phyloP scores from a whole-genome alignment of 2,329 filamentous ascomycete species.

The Fusarium chlamydosporum region DNA sequence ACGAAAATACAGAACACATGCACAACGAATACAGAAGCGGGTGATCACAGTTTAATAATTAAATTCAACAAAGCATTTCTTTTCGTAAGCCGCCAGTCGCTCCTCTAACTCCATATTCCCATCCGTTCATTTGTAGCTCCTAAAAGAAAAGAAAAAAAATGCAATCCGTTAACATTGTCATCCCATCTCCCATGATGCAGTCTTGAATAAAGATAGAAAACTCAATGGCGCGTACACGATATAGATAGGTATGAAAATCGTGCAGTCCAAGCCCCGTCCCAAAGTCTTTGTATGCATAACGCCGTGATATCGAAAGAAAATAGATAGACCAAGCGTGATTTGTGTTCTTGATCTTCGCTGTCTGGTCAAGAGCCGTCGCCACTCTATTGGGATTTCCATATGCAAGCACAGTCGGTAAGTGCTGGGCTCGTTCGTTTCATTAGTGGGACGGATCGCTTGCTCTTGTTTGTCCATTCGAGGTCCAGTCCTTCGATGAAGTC shows the following conservation, averaged over 20 bases:
- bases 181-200: slow-evolving; percentile 34
- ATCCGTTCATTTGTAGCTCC: slow-evolving; percentile 25
- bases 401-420: slow-evolving; percentile 67
- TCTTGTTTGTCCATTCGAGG: slow-evolving; percentile 12
- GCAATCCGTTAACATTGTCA: slow-evolving; percentile 25
- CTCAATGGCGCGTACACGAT: slow-evolving; percentile 23
- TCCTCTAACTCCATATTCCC: slow-evolving; percentile 41
- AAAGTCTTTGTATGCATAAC: slow-evolving; percentile 32
- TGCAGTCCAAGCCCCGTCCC: slow-evolving; percentile 20
- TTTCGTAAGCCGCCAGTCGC: slow-evolving; percentile 37
- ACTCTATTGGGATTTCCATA: slow-evolving; percentile 65
- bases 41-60: slow-evolving; percentile 11
- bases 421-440: slow-evolving; percentile 50
- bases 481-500: background rate
- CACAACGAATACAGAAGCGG: background rate
- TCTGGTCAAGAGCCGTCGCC: background rate
- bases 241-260: slow-evolving; percentile 17
- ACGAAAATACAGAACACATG: background rate
- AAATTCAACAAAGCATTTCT: slow-evolving; percentile 33
- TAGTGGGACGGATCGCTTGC: slow-evolving; percentile 32
- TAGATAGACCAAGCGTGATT: background rate
- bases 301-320: slow-evolving; percentile 26
- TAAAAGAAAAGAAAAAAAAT: slow-evolving; percentile 31
- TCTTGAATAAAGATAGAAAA: slow-evolving; percentile 39
- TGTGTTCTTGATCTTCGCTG: background rate